Base-by-base conservation (phyloP, 768 basidiomycete species). In the Termitomyces sp. region DNA sequence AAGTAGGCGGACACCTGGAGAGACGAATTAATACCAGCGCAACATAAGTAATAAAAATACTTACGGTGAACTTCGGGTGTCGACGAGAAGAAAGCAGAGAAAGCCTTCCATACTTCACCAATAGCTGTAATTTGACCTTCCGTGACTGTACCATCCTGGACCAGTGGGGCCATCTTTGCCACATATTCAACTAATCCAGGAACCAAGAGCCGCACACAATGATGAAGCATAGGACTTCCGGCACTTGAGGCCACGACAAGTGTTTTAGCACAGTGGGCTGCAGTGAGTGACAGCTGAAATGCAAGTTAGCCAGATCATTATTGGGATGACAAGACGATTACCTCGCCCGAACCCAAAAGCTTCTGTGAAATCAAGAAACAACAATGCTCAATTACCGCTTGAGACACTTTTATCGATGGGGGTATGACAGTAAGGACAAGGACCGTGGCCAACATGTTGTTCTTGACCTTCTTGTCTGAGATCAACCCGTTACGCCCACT, bases 221-320 rank as follows among this genome's bases (percentile, higher is more conserved):
- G 84, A 16, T 85, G 83, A 22, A 98, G 80, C 12, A 87, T 71
- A 1, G 81, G 72, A 53, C 83, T 86, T 4, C 85, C 87, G 3
- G 85, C 74, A 2, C 80, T 74, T 0, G 92, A 88, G 2, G 94
- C 86, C 6, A 83, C 69, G 36, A 92, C 79, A 43, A 98, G 73
- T 0, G 94, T 95, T 67, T 90, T 91, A 1, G 90, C 84, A 65
- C 96, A 98, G 64, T 98, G 93, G 2, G 88, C 83, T 1, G 94
- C 94, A 2, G 90, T 91, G n/a, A 92, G 69, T 1, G 89, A 85
- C 42, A 86, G 75, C 92, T 97, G 47, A 7, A 6, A 28, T 47
- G 16, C 36, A 48, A 40, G 26, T 38, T 20, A 57, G 49, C 36
- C 20, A n/a, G 18, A 28, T 40, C 3, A 10, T 48, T 13, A 18